These are phyloP conservation scores for Linum tenue DNA, from an alignment of 345 rosid genomes.

Conservation along the genomic window DNA sequence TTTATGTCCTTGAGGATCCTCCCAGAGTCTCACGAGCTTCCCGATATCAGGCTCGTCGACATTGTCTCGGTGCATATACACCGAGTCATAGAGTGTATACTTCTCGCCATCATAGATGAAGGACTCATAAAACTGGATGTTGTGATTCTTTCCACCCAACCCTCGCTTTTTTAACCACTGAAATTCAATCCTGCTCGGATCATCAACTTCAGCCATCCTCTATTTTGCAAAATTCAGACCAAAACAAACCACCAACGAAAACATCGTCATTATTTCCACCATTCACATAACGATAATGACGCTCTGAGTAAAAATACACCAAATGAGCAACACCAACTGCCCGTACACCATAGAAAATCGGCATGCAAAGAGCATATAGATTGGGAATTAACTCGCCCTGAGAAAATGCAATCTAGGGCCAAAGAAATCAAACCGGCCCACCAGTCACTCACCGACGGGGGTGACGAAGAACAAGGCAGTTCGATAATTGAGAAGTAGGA, in stretches of 20 bases:
- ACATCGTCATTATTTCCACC: background rate
- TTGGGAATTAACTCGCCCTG: too few species aligned
- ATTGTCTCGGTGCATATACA: slow-evolving; percentile 33
- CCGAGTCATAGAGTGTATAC: slow-evolving; percentile 60
- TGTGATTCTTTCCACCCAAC: slow-evolving; percentile 50
- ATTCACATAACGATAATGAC: background rate
- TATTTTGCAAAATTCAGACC: background rate
- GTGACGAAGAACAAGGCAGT: too few species aligned
- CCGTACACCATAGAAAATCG: too few species aligned
- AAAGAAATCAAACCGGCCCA: too few species aligned
- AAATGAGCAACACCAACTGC: too few species aligned
- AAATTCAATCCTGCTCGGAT: slow-evolving; percentile 39
- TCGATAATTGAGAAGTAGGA: too few species aligned
- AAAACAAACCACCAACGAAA: too few species aligned
- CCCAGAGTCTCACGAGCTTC: slow-evolving; percentile 69
- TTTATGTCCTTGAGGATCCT: slow-evolving; percentile 35
- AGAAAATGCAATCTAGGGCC: too few species aligned
- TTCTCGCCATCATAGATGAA: slow-evolving; percentile 55
- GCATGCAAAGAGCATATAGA: too few species aligned
- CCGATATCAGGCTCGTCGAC: slow-evolving; percentile 62
- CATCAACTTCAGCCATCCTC: slow-evolving; percentile 45
- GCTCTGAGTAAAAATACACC: too few species aligned
- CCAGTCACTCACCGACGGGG: too few species aligned
- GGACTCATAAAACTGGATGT: slow-evolving; percentile 62
- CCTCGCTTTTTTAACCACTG: slow-evolving; percentile 66